Base-by-base conservation (phyloP, 2,329 filamentous ascomycete genomes). In the Aspergillus sp. region DNA sequence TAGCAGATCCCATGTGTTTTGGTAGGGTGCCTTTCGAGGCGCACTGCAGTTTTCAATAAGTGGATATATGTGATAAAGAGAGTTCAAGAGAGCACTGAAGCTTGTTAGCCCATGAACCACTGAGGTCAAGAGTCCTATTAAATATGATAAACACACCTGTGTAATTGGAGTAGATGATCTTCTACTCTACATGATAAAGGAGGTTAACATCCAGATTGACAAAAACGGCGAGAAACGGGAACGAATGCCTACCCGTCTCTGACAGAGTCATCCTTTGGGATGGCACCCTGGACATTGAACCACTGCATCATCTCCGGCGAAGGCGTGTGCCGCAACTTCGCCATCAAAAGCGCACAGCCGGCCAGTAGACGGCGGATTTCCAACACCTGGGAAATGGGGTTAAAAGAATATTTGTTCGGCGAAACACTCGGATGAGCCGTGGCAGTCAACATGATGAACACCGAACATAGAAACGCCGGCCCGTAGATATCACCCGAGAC, bases 401-500 rank as follows among this genome's bases (percentile, higher is more conserved):
- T 58, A 28, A 55, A 52, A 5, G 54, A 48, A 12, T 50, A 53
- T 7, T 40, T 52, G 10, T 63, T 57, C 7, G 50, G 33, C 3
- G 59, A 63, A 27, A 63, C 52, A 35, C 57, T 61, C 3, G 60
- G 59, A 27, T 61, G 59, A 2, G 61, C 62, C 4, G 57, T 61
- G 7, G 65, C 62, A 29, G 65, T 68, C 4, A 68, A 48, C 52
- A 69, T 61, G 33, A 69, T 66, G 33, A 70, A 65, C 7, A 70
- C 61, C 7, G 67, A 61, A n/a, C 65, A 64, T 30, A 67, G 58
- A 45, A 70, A 70, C 4, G 64, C 65, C 1, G 72, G 70, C 8
- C 70, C 68, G 34, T 67, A 68, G 41, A 72, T 72, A 1, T 65
- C 59, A 3, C 66, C 57, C 2, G 67, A 66, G 12, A 74, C 62